Percentiles rank a stretch among this genome's conserved stretches.
Conservation (phyloP, 352 stramenopile species). For the Pythium oligandrum region DNA sequence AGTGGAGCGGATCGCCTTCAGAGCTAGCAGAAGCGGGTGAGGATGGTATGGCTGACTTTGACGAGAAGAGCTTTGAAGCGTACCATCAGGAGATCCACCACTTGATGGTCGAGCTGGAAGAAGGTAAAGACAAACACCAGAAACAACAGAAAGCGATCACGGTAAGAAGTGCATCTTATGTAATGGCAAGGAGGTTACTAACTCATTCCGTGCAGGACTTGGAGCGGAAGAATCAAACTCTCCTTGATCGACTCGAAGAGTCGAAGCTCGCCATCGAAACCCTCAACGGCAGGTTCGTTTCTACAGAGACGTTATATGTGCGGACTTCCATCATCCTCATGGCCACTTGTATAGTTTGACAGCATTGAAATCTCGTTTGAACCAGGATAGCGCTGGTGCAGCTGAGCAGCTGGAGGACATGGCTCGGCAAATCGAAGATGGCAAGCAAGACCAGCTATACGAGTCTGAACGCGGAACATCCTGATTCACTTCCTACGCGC, state of each 20-base stretch:
- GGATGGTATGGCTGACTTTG: slow-evolving; percentile 26
- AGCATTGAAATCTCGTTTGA: slow-evolving; percentile 62
- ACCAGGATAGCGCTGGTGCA: slow-evolving; percentile 63
- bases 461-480: slow-evolving; percentile 46
- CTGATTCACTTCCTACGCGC: slow-evolving; percentile 49
- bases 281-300: slow-evolving; percentile 49
- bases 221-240: slow-evolving; percentile 57
- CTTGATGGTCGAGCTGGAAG: slow-evolving; percentile 61
- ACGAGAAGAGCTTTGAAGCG: slow-evolving; percentile 61
- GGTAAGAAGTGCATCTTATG: slow-evolving; percentile 21
- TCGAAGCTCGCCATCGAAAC: slow-evolving; percentile 63
- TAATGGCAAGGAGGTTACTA: neutral
- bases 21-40: slow-evolving; percentile 4
- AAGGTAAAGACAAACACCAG: slow-evolving; percentile 40
- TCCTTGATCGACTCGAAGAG: slow-evolving; percentile 61
- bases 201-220: slow-evolving; percentile 32
- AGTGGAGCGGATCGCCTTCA: neutral
- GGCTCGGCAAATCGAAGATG: slow-evolving; percentile 61
- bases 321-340: neutral
- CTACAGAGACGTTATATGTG: neutral
- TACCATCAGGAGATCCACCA: slow-evolving; percentile 67
- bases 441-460: slow-evolving; percentile 56
- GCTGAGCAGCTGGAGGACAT: slow-evolving; percentile 63
- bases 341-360: slow-evolving; percentile 34
- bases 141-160: slow-evolving; percentile 71